Evolutionary conservation across 345 rosid species (phyloP).

Genomic region (Atalantia buxifolia): DNA sequence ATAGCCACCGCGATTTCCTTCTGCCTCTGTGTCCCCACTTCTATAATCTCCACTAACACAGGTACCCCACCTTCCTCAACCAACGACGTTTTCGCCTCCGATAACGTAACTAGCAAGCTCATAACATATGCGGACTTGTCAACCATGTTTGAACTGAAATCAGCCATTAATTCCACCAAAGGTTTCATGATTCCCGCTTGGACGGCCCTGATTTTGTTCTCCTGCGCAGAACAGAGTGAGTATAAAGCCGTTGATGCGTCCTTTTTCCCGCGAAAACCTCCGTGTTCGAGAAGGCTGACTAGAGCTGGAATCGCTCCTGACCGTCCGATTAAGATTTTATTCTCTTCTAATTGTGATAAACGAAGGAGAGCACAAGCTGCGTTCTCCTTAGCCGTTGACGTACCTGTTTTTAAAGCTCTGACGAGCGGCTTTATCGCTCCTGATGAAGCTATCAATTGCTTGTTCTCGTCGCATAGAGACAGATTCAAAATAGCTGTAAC

Average conservation of each 20-base stretch:
- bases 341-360: constrained; percentile 78
- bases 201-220: constrained; percentile 81
- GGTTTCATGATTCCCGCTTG: constrained; percentile 81
- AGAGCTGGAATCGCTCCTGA: constrained; percentile 81
- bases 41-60: constrained; percentile 84
- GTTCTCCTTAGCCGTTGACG: constrained; percentile 79
- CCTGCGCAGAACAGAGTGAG: constrained; percentile 70
- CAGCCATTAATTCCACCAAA: constrained; percentile 90
- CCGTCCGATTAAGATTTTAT: constrained; percentile 82
- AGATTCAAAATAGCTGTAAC: constrained; percentile 91
- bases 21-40: constrained; percentile 82
- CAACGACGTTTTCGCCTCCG: constrained; percentile 65
- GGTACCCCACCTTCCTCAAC: constrained; percentile 94
- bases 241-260: constrained; percentile 94
- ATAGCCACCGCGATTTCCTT: constrained; percentile 81
- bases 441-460: constrained; percentile 58
- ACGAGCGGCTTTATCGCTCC: constrained; percentile 92
- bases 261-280: constrained; percentile 76
- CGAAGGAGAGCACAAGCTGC: constrained; percentile 91
- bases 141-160: constrained; percentile 91
- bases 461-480: constrained; percentile 94
- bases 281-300: constrained; percentile 63
- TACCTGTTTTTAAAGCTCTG: constrained; percentile 65
- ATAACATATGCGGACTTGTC: constrained; percentile 87
- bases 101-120: constrained; percentile 46